Percentiles rank a stretch among this genome's conserved stretches.
These are phyloP conservation scores for Phialophora expanda DNA, from an alignment of 2,329 filamentous ascomycete genomes.

Conservation along the genomic window DNA sequence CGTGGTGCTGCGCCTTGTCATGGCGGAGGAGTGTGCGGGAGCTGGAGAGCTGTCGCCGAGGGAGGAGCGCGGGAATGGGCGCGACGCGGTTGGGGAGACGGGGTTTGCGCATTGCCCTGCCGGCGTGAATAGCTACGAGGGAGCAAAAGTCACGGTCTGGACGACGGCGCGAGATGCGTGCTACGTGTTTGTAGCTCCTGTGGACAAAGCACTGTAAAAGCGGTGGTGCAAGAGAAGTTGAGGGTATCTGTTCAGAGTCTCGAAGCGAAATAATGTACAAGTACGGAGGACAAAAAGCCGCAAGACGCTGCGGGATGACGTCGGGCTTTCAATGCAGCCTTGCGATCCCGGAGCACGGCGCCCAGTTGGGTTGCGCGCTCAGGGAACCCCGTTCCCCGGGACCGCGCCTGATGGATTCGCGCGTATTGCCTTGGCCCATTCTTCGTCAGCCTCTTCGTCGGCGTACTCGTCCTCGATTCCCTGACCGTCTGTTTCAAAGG, in stretches of 20 bases:
- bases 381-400: neutral
- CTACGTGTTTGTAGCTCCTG: neutral
- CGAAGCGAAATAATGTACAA: neutral
- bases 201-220: neutral
- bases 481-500: neutral
- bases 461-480: neutral
- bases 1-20: conserved; percentile 9
- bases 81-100: conserved; percentile 8
- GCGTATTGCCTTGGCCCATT: neutral
- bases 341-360: neutral
- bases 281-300: neutral
- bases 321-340: conserved; percentile 9
- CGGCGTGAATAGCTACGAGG: neutral
- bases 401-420: neutral
- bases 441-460: conserved; percentile 4
- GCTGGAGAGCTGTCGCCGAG: conserved; percentile 31
- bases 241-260: conserved; percentile 1
- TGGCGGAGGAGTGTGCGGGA: neutral
- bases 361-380: neutral
- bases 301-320: conserved; percentile 15
- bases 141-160: neutral
- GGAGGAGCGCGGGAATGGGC: neutral
- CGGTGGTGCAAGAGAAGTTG: neutral
- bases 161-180: neutral
- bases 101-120: conserved; percentile 15